Evolutionary conservation across 768 basidiomycete species (phyloP), one percentile per base, ranked within the genome.

Genomic region (Gymnopilus dilepis): DNA sequence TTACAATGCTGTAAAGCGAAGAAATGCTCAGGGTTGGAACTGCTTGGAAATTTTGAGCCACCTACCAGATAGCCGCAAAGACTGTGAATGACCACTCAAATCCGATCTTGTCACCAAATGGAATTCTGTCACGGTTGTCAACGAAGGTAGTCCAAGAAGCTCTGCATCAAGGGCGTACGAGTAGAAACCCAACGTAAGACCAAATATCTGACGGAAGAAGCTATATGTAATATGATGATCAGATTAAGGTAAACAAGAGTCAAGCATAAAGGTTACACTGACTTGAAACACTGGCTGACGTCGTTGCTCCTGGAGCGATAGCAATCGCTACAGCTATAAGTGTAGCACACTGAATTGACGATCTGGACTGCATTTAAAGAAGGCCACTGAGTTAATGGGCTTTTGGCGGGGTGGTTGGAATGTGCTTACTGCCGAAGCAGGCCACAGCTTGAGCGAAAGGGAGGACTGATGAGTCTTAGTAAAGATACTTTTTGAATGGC

Each of bases 221-320:
- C 74, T 78, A 40, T 11, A n/a, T 13, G 21, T 22, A 24, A 41
- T 21, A n/a, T 38, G 6, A 11, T 21, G 52, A 52, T 15, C 11
- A 28, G 34, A 38, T 26, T 9, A 6, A 9, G 3, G 1, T 7
- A 40, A 4, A 1, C 4, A 53, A 12, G 24, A 24, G 26, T 11
- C 34, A 37, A 37, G n/a, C 34, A 8, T 34, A 34, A 34, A 34
- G 15, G 7, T 4, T 37, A 3, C 11, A 67, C 72, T 5, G 47
- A 77, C 77, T 75, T 77, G 65, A 78, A 78, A 55, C 76, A 77
- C 53, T 74, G 76, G 57, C 76, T 77, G 26, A 74, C 75, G 48
- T 78, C 77, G 56, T 77, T 77, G 59, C 76, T 77, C 24, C 74
- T 67, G 2, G 70, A 67, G 17, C 72, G 69, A 61, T 77, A 77